A percentile compares a stretch with the other conserved stretches of the same genome.
Conservation (phyloP, 495 filamentous ascomycete species). For the Trichoderma reesei region DNA sequence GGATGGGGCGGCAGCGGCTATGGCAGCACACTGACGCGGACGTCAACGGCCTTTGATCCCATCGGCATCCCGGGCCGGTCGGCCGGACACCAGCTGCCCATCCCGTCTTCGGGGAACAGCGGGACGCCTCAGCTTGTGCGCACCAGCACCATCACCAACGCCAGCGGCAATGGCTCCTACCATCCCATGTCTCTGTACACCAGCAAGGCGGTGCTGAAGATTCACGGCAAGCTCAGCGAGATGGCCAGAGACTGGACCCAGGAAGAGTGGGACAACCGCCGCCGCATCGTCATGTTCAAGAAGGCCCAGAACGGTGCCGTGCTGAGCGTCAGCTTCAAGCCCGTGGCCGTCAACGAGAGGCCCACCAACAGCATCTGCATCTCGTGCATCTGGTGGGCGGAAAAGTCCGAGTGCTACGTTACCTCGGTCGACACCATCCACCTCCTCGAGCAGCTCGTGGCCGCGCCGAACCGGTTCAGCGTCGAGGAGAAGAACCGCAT, state of each 20-base stretch:
- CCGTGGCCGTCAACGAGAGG: constrained; percentile 59
- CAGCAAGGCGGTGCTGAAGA: constrained; percentile 74
- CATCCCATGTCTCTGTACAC: constrained; percentile 79
- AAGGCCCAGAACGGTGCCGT: constrained; percentile 68
- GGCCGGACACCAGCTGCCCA: constrained; percentile 26
- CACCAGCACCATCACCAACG: constrained; percentile 63
- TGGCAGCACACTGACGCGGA: constrained; percentile 25
- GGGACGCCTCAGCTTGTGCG: constrained; percentile 62
- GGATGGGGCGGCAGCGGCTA: constrained; percentile 37
- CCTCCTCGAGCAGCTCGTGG: constrained; percentile 80
- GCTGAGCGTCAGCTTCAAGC: constrained; percentile 60
- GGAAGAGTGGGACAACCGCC: constrained; percentile 66
- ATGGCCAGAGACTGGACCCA: constrained; percentile 73
- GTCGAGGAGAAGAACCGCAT: constrained; percentile 98
- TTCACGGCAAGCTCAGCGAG: constrained; percentile 69
- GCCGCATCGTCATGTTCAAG: constrained; percentile 78
- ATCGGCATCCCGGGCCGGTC: constrained; percentile 24
- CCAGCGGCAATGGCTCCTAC: constrained; percentile 40
- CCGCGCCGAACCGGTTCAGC: constrained; percentile 59
- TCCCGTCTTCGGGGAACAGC: constrained; percentile 22
- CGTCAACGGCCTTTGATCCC: constrained; percentile 21
- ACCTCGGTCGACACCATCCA: constrained; percentile 96
- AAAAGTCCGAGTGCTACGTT: constrained; percentile 78
- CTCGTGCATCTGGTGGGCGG: constrained; percentile 89
- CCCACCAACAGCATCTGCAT: constrained; percentile 71